Evolutionary conservation across 2,329 filamentous ascomycete species (phyloP).

Genomic region (Botrytis sinoallii): DNA sequence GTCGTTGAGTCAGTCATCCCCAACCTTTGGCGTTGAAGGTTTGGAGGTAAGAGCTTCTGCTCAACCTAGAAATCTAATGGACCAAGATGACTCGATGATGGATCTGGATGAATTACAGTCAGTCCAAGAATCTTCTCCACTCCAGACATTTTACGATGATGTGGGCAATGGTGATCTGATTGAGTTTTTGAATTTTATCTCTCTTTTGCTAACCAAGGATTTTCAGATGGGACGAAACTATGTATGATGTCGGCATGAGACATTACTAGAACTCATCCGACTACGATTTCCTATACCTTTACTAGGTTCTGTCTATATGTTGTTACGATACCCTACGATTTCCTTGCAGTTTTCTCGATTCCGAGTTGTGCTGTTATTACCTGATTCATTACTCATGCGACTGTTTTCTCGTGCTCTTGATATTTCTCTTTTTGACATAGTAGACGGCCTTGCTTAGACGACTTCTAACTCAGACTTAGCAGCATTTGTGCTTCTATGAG

Average conservation of each 20-base stretch:
- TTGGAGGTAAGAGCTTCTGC: slow-evolving; percentile 6
- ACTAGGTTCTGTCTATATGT: neutral
- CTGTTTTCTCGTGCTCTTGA: neutral
- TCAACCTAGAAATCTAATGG: slow-evolving; percentile 19
- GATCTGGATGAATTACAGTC: slow-evolving; percentile 33
- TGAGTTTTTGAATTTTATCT: neutral
- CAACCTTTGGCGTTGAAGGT: slow-evolving; percentile 7
- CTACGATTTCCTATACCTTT: neutral
- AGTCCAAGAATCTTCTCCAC: neutral
- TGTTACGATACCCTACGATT: slow-evolving; percentile 2
- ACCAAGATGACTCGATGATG: slow-evolving; percentile 24
- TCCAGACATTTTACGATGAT: neutral
- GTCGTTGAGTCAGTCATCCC: neutral
- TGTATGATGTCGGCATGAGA: slow-evolving; percentile 28
- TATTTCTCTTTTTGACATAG: neutral
- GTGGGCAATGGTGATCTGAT: neutral
- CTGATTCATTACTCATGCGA: neutral
- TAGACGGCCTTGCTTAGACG: neutral
- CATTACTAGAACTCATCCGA: neutral
- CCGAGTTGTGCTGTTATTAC: neutral
- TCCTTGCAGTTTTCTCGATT: neutral
- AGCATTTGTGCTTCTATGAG: neutral
- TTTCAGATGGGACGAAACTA: slow-evolving; percentile 24
- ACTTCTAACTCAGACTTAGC: too few relatives aligned
- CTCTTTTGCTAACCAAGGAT: neutral